Conservation (phyloP, 2,329 filamentous ascomycete genomes). For the Xylariales sp. region DNA sequence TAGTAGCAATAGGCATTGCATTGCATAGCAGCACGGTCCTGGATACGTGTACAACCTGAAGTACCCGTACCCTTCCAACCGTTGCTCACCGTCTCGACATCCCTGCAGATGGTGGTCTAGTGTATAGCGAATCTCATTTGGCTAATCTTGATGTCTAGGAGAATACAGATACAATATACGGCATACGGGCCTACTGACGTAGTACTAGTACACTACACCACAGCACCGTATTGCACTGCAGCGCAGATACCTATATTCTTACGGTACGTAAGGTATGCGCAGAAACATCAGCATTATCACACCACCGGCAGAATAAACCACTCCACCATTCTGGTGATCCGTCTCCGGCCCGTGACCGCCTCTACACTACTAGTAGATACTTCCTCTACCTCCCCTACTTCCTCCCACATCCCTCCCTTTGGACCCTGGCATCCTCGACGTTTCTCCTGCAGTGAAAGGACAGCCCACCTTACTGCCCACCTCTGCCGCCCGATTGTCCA, state of each 20-base stretch:
- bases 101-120: conserved; percentile 28
- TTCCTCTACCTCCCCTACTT: background rate
- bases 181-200: background rate
- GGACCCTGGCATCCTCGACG: conserved; percentile 22
- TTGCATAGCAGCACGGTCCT: conserved; percentile 29
- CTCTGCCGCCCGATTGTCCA: background rate
- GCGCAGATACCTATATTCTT: conserved; percentile 11
- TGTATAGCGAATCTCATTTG: conserved; percentile 27
- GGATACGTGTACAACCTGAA: conserved; percentile 35
- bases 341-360: conserved; percentile 36
- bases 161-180: conserved; percentile 3
- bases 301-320: conserved; percentile 31
- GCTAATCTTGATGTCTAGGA: conserved; percentile 11
- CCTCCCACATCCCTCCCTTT: conserved; percentile 3
- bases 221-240: conserved; percentile 4
- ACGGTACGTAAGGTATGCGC: conserved; percentile 4
- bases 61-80: conserved; percentile 28
- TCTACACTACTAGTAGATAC: background rate
- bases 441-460: conserved; percentile 1
- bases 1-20: conserved; percentile 30
- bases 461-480: conserved; percentile 25
- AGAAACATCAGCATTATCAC: conserved; percentile 18
- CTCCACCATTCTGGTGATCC: conserved; percentile 35
- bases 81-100: conserved; percentile 30
- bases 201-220: background rate